phyloP scores from a whole-genome alignment of 371 early-diverging fungal species.

The Dichotomocladium elegans region DNA sequence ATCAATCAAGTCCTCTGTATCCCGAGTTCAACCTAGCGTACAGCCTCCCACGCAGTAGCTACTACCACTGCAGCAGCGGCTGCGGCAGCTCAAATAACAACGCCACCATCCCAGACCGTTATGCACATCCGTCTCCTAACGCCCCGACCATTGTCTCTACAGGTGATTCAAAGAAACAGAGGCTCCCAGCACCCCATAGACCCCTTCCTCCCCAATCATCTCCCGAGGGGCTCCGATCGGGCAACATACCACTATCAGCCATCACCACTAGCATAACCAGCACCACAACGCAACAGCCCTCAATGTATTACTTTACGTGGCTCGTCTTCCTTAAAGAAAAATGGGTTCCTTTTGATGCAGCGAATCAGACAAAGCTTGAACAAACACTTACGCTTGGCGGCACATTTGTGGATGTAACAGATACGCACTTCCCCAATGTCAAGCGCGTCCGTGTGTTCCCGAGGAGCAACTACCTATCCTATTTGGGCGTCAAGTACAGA shows the following conservation, averaged over 20 bases:
- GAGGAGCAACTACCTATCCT: conserved; percentile 26
- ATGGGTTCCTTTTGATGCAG: conserved; percentile 33
- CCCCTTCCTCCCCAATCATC: too few species aligned
- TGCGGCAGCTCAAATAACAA: background rate
- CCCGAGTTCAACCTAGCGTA: background rate
- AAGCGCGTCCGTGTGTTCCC: conserved; percentile 36
- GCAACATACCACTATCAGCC: background rate
- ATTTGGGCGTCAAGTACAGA: conserved; percentile 34
- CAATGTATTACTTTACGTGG: conserved; percentile 21
- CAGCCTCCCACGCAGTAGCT: too few species aligned
- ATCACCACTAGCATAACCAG: background rate
- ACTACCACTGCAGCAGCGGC: too few species aligned
- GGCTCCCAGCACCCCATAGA: too few species aligned
- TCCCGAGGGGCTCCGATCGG: background rate
- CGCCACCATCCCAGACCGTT: background rate
- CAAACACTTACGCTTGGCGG: conserved; percentile 28
- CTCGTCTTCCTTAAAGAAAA: conserved; percentile 34
- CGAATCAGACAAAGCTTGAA: conserved; percentile 29
- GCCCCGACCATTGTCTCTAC: too few species aligned
- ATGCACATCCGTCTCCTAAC: background rate
- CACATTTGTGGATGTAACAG: conserved; percentile 35
- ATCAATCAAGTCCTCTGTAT: background rate
- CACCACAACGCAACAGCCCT: background rate
- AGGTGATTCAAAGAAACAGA: too few species aligned
- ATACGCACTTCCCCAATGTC: conserved; percentile 31